A percentile compares a stretch with the other conserved stretches of the same genome.
phyloP scores from a whole-genome alignment of 2,329 filamentous ascomycete genomes.

The Fusarium brachygibbosum region DNA sequence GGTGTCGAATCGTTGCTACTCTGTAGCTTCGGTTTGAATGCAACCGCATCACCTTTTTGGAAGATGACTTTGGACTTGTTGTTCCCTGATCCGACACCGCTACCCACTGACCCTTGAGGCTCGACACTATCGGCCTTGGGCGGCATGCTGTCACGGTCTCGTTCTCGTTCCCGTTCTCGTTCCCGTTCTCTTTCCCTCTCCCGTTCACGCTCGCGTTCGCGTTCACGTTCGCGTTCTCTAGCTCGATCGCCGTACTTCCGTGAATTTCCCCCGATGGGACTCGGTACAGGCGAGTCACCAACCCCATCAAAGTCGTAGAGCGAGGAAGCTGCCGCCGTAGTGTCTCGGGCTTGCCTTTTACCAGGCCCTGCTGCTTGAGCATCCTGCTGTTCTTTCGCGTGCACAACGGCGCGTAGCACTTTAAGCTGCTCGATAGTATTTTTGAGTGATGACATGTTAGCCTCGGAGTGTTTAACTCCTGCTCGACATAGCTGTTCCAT shows the following conservation, averaged over 20 bases:
- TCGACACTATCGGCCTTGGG: slow-evolving; percentile 70
- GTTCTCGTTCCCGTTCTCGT: slow-evolving; percentile 55
- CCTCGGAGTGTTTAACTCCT: slow-evolving; percentile 59
- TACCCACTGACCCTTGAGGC: slow-evolving; percentile 60
- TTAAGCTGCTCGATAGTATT: slow-evolving; percentile 59
- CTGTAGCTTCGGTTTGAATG: slow-evolving; percentile 71
- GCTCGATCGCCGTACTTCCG: slow-evolving; percentile 55
- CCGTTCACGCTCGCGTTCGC: slow-evolving; percentile 53
- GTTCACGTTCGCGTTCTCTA: slow-evolving; percentile 58
- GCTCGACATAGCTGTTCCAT: slow-evolving; percentile 61
- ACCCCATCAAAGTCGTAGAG: slow-evolving; percentile 62
- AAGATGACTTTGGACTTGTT: slow-evolving; percentile 68
- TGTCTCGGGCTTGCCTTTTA: slow-evolving; percentile 49
- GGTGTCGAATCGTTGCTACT: slow-evolving; percentile 60
- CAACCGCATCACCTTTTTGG: slow-evolving; percentile 73
- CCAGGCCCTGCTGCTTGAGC: slow-evolving; percentile 50
- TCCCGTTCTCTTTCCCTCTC: slow-evolving; percentile 55
- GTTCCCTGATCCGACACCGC: slow-evolving; percentile 49
- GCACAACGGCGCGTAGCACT: slow-evolving; percentile 59
- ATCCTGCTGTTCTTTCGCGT: slow-evolving; percentile 60
- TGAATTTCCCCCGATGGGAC: slow-evolving; percentile 55
- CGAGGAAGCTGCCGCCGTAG: slow-evolving; percentile 51
- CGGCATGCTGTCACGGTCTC: slow-evolving; percentile 59
- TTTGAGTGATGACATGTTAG: slow-evolving; percentile 55
- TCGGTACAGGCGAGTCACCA: slow-evolving; percentile 62